Percentiles rank a stretch among this genome's conserved stretches.
These are phyloP conservation scores for Cenchrus americanus DNA, from an alignment of 176 grass and related monocot genomes.

Conservation along the genomic window DNA sequence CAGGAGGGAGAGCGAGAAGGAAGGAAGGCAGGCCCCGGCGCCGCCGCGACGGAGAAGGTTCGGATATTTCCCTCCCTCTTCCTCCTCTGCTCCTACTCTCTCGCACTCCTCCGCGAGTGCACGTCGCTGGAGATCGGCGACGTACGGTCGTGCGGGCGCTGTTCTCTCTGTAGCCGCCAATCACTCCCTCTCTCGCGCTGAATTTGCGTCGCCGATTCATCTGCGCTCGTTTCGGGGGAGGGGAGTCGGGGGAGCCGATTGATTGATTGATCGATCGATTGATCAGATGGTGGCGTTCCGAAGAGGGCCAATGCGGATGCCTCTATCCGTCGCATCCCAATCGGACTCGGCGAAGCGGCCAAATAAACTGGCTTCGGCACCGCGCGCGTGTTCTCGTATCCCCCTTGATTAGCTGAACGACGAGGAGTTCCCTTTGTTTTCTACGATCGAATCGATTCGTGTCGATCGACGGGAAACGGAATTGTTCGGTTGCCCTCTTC, in stretches of 20 bases:
- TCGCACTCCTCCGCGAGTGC: neutral
- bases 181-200: neutral
- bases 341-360: no score
- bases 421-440: neutral
- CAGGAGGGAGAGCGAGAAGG: neutral
- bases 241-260: neutral
- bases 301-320: neutral
- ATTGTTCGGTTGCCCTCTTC: neutral
- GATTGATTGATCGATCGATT: conserved; percentile 4
- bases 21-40: neutral
- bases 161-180: neutral
- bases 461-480: neutral
- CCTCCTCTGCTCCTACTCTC: neutral
- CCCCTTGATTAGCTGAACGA: neutral
- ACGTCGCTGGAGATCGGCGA: neutral
- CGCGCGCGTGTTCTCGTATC: neutral
- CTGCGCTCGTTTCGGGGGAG: no score
- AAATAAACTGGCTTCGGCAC: neutral
- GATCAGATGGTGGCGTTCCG: neutral
- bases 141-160: neutral
- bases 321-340: neutral
- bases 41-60: conserved; percentile 31
- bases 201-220: neutral
- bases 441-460: neutral
- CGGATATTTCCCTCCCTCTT: neutral